Evolutionary conservation across 768 basidiomycete genomes (phyloP).

Genomic region (Suillus decipiens): DNA sequence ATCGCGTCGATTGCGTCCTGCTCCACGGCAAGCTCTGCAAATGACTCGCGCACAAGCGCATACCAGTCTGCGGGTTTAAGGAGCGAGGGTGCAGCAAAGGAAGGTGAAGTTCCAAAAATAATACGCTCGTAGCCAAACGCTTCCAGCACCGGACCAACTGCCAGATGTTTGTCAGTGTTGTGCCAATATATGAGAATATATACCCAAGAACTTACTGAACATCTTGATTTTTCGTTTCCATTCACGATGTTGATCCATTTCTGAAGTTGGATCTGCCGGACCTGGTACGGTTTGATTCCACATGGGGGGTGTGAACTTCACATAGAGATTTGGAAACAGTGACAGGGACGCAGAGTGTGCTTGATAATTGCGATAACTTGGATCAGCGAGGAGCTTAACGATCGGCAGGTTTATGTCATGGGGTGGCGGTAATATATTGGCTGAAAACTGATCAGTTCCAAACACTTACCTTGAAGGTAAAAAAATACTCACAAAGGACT

Average conservation of each 20-base stretch:
- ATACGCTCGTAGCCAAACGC: constrained; percentile 86
- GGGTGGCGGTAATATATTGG: constrained; percentile 79
- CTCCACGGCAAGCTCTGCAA: constrained; percentile 78
- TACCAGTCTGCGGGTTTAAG: constrained; percentile 75
- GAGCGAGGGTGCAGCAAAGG: constrained; percentile 45
- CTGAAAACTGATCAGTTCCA: constrained; percentile 39
- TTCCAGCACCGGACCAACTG: constrained; percentile 81
- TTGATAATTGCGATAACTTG: constrained; percentile 72
- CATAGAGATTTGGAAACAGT: constrained; percentile 65
- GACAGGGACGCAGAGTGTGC: constrained; percentile 72
- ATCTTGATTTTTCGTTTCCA: constrained; percentile 74
- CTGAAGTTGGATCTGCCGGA: constrained; percentile 44
- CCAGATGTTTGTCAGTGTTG: constrained; percentile 1
- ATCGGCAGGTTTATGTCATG: constrained; percentile 70
- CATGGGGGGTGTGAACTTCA: constrained; percentile 77
- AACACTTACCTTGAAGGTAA: background rate
- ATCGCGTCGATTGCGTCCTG: constrained; percentile 77
- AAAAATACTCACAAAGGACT: constrained; percentile 60
- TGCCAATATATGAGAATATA: constrained; percentile 6
- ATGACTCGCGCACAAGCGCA: constrained; percentile 73
- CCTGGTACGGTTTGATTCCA: constrained; percentile 55
- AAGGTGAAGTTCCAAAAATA: constrained; percentile 78
- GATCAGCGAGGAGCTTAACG: constrained; percentile 78
- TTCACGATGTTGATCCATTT: constrained; percentile 61
- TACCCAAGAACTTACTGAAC: constrained; percentile 62